These are phyloP conservation scores for Kregervanrija fluxuum DNA, from an alignment of 805 yeast genomes.

Conservation along the genomic window DNA sequence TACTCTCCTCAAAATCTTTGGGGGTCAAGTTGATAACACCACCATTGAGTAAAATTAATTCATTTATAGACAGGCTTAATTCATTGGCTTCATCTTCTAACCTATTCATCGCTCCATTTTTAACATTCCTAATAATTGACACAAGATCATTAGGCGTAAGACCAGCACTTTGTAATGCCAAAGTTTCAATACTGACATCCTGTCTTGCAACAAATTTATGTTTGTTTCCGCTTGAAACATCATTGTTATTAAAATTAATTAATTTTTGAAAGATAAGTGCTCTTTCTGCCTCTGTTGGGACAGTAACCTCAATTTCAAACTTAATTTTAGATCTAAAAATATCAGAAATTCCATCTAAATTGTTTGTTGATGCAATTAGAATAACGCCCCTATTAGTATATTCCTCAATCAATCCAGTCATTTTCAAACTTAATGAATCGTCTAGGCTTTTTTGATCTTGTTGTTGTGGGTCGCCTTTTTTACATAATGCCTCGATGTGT, in stretches of 20 bases:
- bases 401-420: conserved; percentile 51
- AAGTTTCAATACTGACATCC: conserved; percentile 46
- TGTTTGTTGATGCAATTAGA: conserved; percentile 60
- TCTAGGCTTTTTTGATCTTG: conserved; percentile 18
- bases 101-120: conserved; percentile 47
- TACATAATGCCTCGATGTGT: conserved; percentile 73
- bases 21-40: conserved; percentile 50
- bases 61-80: conserved; percentile 18
- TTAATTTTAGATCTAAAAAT: conserved; percentile 59
- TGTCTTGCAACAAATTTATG: conserved; percentile 26
- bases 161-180: conserved; percentile 89
- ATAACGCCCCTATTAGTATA: conserved; percentile 41
- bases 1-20: conserved; percentile 60
- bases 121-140: conserved; percentile 64
- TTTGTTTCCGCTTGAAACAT: conserved; percentile 2
- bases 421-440: conserved; percentile 43
- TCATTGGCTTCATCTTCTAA: conserved; percentile 28
- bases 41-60: conserved; percentile 41
- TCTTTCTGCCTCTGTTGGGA: conserved; percentile 77
- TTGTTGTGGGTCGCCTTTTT: conserved; percentile 52
- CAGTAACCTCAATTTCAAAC: conserved; percentile 69
- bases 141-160: conserved; percentile 75
- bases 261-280: conserved; percentile 50
- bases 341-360: conserved; percentile 62
- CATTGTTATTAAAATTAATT: conserved; percentile 13